Base-by-base conservation (phyloP, 2,329 filamentous ascomycete species). In the Emergomyces africanus region DNA sequence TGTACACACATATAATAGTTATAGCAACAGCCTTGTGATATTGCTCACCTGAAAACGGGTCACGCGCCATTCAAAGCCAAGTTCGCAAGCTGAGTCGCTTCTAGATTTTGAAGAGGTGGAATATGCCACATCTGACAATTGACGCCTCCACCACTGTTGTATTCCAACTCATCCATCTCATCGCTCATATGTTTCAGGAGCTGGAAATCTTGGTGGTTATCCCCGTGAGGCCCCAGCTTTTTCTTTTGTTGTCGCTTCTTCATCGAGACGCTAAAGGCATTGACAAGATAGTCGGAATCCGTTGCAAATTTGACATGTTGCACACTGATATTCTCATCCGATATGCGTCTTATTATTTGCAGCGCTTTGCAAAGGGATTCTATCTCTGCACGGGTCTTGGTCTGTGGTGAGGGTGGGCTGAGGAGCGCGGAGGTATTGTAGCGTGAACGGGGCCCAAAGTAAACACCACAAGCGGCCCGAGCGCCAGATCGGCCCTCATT, bases 51-150 rank as follows among this genome's bases (percentile, higher is more conserved):
- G 20, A 18, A 42, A 28, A 18, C 20, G 23, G 14, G 14, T 55
- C 54, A 55, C 15, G 39, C 54, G 15, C 54, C 39, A n/a, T 55
- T 55, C 39, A 57, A 14, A 41, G 55, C 44, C 30, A 48, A 28
- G 28, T 48, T 48, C 25, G 54, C 39, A 33, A 48, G 54, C 33
- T 30, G 41, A 49, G 20, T 15, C 20, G 54, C 54, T 20, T 30
- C 54, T 8, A 33, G 9, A 57, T 46, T 35, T 23, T 57, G n/a
- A n/a, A 14, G 5, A 8, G 9, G 41, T 18, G 54, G 23, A n/a
- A 57, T 20, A 57, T 57, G 54, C 39, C 54, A 57, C 54, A 57
- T 57, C 44, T 57, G 54, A 49, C 54, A 57, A 20, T 14, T 35
- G 14, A 57, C 18, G 2, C 44, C 25, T 10, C 54, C 54, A 12